Evolutionary conservation across 129 eudicot genomes (phyloP).

Genomic region (Escallonia herrerae): DNA sequence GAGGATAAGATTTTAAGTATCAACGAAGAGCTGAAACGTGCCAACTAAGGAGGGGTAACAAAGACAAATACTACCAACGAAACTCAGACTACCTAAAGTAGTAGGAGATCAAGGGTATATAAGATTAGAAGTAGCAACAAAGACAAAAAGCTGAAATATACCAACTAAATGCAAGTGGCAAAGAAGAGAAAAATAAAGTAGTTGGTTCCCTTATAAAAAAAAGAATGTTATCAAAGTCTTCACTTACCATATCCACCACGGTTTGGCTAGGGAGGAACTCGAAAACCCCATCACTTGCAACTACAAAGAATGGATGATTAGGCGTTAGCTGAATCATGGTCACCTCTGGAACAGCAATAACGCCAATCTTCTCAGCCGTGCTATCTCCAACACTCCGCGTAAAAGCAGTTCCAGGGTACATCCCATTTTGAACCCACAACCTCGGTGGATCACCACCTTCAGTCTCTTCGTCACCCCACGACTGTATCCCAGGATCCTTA

Average conservation of each 20-base stretch:
- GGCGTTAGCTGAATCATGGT: constrained; percentile 48
- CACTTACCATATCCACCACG: constrained; percentile 81
- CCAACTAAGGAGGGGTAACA: no score
- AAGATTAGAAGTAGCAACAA: background rate
- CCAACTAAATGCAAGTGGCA: background rate
- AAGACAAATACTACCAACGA: no score
- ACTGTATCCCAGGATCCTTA: constrained; percentile 74
- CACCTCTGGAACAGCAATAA: constrained; percentile 88
- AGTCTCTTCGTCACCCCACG: constrained; percentile 95
- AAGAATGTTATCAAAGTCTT: background rate
- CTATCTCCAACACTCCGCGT: constrained; percentile 97
- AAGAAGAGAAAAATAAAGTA: background rate
- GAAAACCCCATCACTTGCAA: constrained; percentile 97
- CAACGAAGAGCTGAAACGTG: no score
- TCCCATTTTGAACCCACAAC: constrained; percentile 83
- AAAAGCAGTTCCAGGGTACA: constrained; percentile 97
- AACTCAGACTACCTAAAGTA: no score
- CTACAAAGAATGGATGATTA: constrained; percentile 63
- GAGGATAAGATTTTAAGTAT: no score
- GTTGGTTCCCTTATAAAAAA: background rate
- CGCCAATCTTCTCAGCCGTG: constrained; percentile 89
- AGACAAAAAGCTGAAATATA: background rate
- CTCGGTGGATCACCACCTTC: constrained; percentile 92
- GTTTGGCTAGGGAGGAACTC: constrained; percentile 95
- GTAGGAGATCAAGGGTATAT: background rate